Conservation (phyloP, 495 filamentous ascomycete genomes). For the Daldinia caldariorum region DNA sequence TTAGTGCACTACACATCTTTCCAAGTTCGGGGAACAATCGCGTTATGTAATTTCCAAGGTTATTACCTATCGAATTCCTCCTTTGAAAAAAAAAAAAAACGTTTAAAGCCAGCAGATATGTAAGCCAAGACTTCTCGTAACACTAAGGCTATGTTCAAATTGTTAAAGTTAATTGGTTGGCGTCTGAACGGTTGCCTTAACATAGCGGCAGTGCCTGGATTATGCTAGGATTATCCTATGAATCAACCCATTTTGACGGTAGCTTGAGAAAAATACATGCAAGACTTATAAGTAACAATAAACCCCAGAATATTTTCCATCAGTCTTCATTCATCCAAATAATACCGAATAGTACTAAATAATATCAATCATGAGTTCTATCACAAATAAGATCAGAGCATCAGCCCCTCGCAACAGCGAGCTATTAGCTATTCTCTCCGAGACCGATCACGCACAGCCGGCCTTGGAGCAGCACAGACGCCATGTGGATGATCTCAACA, state of each 20-base stretch:
- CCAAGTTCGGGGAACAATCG: neutral
- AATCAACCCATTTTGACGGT: neutral
- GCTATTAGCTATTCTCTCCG: conserved; percentile 50
- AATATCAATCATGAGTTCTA: conserved; percentile 28
- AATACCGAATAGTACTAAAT: neutral
- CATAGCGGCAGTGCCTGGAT: conserved; percentile 25
- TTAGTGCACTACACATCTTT: neutral
- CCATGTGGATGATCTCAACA: conserved; percentile 53
- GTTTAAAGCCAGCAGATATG: neutral
- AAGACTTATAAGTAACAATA: conserved; percentile 2
- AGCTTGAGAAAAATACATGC: neutral
- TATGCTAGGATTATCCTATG: neutral
- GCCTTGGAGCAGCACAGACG: conserved; percentile 51
- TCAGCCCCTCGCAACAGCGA: conserved; percentile 48
- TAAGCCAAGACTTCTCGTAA: conserved; percentile 7
- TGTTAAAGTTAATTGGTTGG: too few species aligned
- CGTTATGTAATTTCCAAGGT: too few species aligned
- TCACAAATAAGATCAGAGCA: conserved; percentile 34
- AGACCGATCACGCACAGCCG: conserved; percentile 55
- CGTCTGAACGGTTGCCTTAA: conserved; percentile 9
- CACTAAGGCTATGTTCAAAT: too few species aligned
- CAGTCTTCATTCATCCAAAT: neutral
- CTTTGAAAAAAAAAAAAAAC: too few species aligned
- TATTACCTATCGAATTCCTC: too few species aligned
- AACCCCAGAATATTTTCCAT: neutral